Evolutionary conservation across 495 filamentous ascomycete species (phyloP), one percentile per base, ranked within the genome.

Genomic region (Glarea lozoyensis): DNA sequence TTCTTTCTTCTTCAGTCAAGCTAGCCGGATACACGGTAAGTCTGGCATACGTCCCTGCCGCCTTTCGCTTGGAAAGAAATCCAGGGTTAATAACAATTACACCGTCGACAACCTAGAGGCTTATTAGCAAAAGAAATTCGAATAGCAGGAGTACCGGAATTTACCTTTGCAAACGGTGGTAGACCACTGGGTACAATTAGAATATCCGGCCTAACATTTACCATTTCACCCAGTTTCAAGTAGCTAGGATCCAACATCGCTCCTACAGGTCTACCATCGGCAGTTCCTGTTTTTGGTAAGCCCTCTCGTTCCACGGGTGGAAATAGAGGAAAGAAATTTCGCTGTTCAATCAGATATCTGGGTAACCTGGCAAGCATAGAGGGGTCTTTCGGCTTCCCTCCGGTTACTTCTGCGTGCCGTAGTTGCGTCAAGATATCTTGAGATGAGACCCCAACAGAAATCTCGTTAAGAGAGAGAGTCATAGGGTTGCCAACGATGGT

Each of bases 41-140:
- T 23, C 81, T 79, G 1, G 86, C 82, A 55, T 82, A 95, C 2
- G 85, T 88, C 3, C 88, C 88, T 1, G 88, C 68, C 0, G 75
- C 86, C 53, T 76, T 78, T 44, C 81, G 73, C 54, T 94, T 94
- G 17, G 85, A 88, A n/a, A 93, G 61, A 34, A 76, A 82, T 1
- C 88, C 88, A 0, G 88, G 88, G 63, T 95, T 95, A 58, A 95
- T 80, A 5, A 86, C 81, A 0, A 92, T 62, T 2, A 94, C 86
- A 48, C 77, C 83, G 49, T 94, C 83, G 7, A 94, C 77, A 6
- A 93, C 86, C 54, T 57, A 20, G 27, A 24, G 2, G 10, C 17
- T 20, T 16, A 37, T 3, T 20, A 21, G 9, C 22, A 37, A 19
- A 7, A 19, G 17, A 9, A 10, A 16, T 20, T 20, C 4, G 16